Conservation (phyloP, 2,329 filamentous ascomycete species). For the Trichophyton simii region DNA sequence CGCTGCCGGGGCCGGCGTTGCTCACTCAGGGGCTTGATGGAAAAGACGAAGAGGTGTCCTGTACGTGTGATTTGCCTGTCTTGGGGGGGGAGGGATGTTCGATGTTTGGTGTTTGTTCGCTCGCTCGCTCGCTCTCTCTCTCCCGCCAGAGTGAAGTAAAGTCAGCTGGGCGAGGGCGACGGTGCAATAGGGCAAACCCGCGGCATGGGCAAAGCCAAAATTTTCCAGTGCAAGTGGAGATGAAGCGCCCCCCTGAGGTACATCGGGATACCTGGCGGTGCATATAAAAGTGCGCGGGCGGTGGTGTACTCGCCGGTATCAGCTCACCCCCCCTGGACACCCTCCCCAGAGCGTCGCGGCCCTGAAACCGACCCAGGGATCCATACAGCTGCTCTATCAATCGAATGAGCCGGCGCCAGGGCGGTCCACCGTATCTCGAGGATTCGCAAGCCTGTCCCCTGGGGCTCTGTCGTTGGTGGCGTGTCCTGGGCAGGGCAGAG, state of each 20-base stretch:
- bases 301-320: background rate
- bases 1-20: no score
- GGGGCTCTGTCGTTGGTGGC: background rate
- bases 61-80: background rate
- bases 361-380: background rate
- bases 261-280: background rate
- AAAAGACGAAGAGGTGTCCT: background rate
- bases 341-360: background rate
- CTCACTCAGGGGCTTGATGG: background rate
- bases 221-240: background rate
- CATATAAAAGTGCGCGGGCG: background rate
- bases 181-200: conserved; percentile 1
- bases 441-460: background rate
- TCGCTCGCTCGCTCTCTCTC: no score
- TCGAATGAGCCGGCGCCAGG: background rate
- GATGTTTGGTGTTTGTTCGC: no score
- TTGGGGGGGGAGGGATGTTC: no score
- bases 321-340: background rate
- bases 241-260: background rate
- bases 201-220: conserved; percentile 1
- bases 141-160: background rate
- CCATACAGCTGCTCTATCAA: background rate
- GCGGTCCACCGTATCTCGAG: background rate
- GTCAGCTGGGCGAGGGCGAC: conserved; percentile 3
- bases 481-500: background rate